Conservation (phyloP, 2,329 filamentous ascomycete species). For the Xylaria sp. region DNA sequence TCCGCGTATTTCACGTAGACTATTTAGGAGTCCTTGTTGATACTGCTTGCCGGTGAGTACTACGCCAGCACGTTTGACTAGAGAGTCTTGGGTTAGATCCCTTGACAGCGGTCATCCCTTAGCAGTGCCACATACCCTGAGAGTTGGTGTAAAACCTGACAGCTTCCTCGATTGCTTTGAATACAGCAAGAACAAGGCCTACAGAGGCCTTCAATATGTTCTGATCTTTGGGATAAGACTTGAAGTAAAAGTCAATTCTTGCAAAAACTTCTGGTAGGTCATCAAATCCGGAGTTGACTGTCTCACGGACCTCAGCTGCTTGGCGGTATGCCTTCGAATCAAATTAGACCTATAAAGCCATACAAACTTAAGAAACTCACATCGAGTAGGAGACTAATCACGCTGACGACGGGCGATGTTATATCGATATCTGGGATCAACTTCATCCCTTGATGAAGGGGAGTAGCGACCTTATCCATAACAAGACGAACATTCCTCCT, state of each 20-base stretch:
- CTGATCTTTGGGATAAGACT: neutral
- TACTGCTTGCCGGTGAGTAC: conserved; percentile 15
- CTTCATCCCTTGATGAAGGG: conserved; percentile 22
- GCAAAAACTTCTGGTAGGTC: conserved; percentile 25
- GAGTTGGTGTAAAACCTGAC: conserved; percentile 22
- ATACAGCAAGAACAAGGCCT: conserved; percentile 18
- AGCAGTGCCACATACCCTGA: conserved; percentile 15
- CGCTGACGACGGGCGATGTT: conserved; percentile 16
- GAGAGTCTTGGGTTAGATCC: neutral
- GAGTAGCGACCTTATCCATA: conserved; percentile 11
- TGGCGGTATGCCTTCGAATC: conserved; percentile 22
- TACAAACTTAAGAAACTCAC: conserved; percentile 6
- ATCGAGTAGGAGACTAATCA: conserved; percentile 16
- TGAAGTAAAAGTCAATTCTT: conserved; percentile 22
- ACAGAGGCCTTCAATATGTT: conserved; percentile 18
- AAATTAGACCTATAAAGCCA: neutral
- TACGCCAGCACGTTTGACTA: conserved; percentile 10
- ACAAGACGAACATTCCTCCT: conserved; percentile 18
- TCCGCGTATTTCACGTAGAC: conserved; percentile 8
- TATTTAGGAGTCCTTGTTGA: conserved; percentile 6
- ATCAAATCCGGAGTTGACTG: conserved; percentile 23
- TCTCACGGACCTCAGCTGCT: conserved; percentile 18
- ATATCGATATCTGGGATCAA: conserved; percentile 21
- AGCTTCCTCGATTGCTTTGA: conserved; percentile 23
- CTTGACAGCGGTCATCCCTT: neutral